These are phyloP conservation scores for Lactarius sanguifluus DNA, from an alignment of 768 basidiomycete genomes.

Conservation along the genomic window DNA sequence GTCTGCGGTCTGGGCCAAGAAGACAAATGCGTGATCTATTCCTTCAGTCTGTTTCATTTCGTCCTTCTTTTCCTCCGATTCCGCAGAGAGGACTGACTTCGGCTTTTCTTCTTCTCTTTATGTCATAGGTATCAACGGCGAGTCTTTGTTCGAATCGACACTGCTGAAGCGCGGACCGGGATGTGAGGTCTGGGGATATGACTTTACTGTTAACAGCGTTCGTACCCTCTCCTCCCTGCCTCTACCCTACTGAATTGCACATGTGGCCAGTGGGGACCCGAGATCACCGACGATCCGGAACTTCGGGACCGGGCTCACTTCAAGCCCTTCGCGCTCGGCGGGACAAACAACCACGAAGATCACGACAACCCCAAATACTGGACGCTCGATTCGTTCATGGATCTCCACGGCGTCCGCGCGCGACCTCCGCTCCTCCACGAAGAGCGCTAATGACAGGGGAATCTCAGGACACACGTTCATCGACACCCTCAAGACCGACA, in stretches of 20 bases:
- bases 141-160: conserved; percentile 51
- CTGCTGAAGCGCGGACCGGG: conserved; percentile 43
- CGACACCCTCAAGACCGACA: too few species aligned
- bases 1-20: conserved; percentile 49
- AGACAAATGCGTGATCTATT: conserved; percentile 46
- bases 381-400: conserved; percentile 62
- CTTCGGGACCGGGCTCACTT: conserved; percentile 44
- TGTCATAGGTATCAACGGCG: conserved; percentile 44
- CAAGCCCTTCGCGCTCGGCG: conserved; percentile 38
- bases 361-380: conserved; percentile 53
- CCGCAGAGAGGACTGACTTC: background rate
- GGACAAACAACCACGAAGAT: conserved; percentile 46
- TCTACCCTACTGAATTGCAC: background rate
- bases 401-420: conserved; percentile 47
- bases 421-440: too few species aligned
- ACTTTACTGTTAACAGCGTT: conserved; percentile 40
- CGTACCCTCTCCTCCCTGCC: conserved; percentile 20
- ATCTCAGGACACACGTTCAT: conserved; percentile 59
- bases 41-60: conserved; percentile 41
- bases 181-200: conserved; percentile 44
- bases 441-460: too few species aligned
- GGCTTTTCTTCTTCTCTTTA: too few species aligned
- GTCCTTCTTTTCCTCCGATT: background rate
- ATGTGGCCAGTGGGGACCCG: conserved; percentile 41
- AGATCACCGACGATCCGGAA: conserved; percentile 37